Evolutionary conservation across 768 basidiomycete species (phyloP), one percentile per base, ranked within the genome.

Genomic region (Wakefieldia striispora): DNA sequence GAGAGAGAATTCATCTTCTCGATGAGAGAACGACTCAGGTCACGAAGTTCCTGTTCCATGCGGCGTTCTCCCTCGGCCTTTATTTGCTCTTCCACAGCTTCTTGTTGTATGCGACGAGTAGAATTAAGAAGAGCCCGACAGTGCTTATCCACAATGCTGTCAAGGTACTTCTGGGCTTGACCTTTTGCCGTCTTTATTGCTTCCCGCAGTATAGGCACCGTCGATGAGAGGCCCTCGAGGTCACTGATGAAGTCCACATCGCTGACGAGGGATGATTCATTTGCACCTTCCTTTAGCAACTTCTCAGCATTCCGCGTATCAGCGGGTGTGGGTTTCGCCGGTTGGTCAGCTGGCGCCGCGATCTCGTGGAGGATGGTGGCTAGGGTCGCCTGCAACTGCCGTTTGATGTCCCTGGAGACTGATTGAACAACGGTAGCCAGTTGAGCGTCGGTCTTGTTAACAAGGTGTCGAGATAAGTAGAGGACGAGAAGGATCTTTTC

Each of bases 171-270:
- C 29, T 66, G 56, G 0, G 56, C 64, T 7, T 56, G 50, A 17
- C 45, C 54, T 13, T 43, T 56, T 7, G 58, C 51, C 13, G 26
- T n/a, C 9, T n/a, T 46, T 3, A 55, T 43, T 23, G 31, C 53
- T 8, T 64, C 64, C 34, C 40, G 54, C 24, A 65, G 14, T n/a
- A 43, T 20, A 12, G 63, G 59, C n/a, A 44, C 42, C 24, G 54
- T 50, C 3, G 29, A 35, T 1, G 24, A 53, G 31, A 56, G 38
- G 16, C 29, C 19, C 20, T 61, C 62, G 11, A 65, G 56, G 40
- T 66, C 61, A 4, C 56, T 27, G 14, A 65, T 31, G 36, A 66
- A 65, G 20, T 60, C 56, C 2, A 50, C 38, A 36, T 65, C 64
- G 23, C 3, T 50, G 3, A 61, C 34, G 19, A 58, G 64, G 34